These are phyloP conservation scores for Saraca asoca DNA, from an alignment of 331 rosid species.

Conservation along the genomic window DNA sequence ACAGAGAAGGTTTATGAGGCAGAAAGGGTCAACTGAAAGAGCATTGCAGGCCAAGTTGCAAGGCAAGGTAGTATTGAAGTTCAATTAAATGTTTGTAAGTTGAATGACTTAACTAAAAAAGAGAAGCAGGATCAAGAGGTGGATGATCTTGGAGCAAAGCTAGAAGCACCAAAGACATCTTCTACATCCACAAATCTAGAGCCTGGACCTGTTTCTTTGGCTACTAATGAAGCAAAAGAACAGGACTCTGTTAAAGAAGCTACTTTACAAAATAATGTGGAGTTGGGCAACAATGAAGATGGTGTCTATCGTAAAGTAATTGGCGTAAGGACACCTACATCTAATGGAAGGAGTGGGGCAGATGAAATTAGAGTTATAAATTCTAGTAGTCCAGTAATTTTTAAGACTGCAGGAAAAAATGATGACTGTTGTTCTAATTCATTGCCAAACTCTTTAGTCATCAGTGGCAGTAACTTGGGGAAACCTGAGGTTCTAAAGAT, in stretches of 20 bases:
- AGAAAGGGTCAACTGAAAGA: no score
- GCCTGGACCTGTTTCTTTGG: slow-evolving; percentile 42
- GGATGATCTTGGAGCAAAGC: slow-evolving; percentile 43
- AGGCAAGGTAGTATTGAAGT: slow-evolving; percentile 43
- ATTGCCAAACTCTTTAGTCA: slow-evolving; percentile 46
- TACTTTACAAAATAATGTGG: slow-evolving; percentile 39
- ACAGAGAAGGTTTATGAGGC: no score
- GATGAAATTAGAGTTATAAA: slow-evolving; percentile 44
- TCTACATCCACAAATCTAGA: slow-evolving; percentile 39
- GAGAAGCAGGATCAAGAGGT: slow-evolving; percentile 54
- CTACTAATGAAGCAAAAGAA: slow-evolving; percentile 43
- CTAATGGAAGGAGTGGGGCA: slow-evolving; percentile 51
- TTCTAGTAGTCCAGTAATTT: slow-evolving; percentile 35
- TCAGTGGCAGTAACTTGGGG: slow-evolving; percentile 42
- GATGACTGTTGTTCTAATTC: slow-evolving; percentile 46
- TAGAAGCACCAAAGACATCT: slow-evolving; percentile 45
- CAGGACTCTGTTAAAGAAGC: slow-evolving; percentile 44
- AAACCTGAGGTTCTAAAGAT: slow-evolving; percentile 52
- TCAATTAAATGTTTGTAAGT: slow-evolving; percentile 42
- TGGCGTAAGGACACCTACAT: slow-evolving; percentile 38
- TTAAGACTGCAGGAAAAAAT: slow-evolving; percentile 47
- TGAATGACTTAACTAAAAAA: slow-evolving; percentile 42
- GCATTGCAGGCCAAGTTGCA: no score
- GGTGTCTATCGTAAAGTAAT: slow-evolving; percentile 33
- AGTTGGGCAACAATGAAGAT: slow-evolving; percentile 37